Evolutionary conservation across 306 rosid genomes (phyloP), one percentile per base, ranked within the genome.

Genomic region (Dicorynia guianensis): DNA sequence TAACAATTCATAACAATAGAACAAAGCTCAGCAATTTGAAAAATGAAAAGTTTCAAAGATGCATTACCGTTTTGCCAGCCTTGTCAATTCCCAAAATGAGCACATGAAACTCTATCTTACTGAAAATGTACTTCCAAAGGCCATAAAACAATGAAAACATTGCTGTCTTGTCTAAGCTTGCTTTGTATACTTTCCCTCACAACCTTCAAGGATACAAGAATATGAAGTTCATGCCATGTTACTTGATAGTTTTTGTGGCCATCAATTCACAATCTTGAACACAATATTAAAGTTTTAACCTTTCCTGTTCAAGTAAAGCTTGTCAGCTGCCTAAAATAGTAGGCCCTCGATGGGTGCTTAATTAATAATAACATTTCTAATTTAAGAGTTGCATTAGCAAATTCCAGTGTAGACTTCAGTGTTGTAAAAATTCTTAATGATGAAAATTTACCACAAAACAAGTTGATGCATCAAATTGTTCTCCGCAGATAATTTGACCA

Each of bases 111-210:
- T 96, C 99, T 34, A 89, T 89, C 90, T 90, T 89, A 80, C 94
- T 93, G 77, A 85, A 89, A 69, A 96, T 39, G 79, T 90, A 88
- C 87, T 96, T 89, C 98, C 98, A 96, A 61, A 96, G 93, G 49
- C 99, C 99, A 79, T 90, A 96, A 80, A 96, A 88, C 78, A 96
- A 77, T 4, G 98, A 92, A 87, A 96, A 96, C 99, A 96, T 96
- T 60, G 81, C 81, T 75, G 72, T 69, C 63, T 67, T 58, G 78
- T 66, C 69, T 60, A 47, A 43, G 62, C 76, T 63, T 78, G 75
- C 79, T 57, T 44, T 49, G 30, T 58, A 49, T 34, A 5, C 46
- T 39, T 39, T 80, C 44, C 82, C 68, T 76, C 49, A 67, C 47
- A 76, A 86, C 75, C 81, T 85, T 82, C 86, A 69, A 83, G 79